Conservation (phyloP, 2,329 filamentous ascomycete species). For the Aulographum hederae region DNA sequence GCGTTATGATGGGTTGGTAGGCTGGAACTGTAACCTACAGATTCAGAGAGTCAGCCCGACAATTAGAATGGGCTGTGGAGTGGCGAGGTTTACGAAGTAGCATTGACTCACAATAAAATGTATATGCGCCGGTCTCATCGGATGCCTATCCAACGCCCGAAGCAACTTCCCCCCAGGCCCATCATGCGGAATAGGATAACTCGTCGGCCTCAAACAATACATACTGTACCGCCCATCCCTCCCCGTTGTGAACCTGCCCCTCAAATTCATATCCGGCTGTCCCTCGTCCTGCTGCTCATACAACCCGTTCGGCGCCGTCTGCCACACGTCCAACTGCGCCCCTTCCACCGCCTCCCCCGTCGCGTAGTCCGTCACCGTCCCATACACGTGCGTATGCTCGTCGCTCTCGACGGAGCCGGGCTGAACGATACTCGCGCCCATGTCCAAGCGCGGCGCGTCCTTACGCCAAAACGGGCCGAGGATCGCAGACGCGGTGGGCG, state of each 20-base stretch:
- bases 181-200: slow-evolving; percentile 52
- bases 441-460: slow-evolving; percentile 51
- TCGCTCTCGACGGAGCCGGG: slow-evolving; percentile 26
- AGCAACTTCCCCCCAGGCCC: slow-evolving; percentile 37
- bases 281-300: slow-evolving; percentile 62
- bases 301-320: slow-evolving; percentile 56
- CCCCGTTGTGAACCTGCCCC: slow-evolving; percentile 57
- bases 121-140: slow-evolving; percentile 43
- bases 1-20: slow-evolving; percentile 38
- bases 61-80: slow-evolving; percentile 2
- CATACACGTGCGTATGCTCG: slow-evolving; percentile 48
- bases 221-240: slow-evolving; percentile 52
- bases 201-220: slow-evolving; percentile 59
- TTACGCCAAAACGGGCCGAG: slow-evolving; percentile 66
- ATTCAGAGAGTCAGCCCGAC: not conserved
- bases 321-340: slow-evolving; percentile 64
- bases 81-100: too few species aligned
- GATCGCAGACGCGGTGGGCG: slow-evolving; percentile 57
- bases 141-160: slow-evolving; percentile 35
- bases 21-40: slow-evolving; percentile 31
- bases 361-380: slow-evolving; percentile 43
- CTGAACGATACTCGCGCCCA: slow-evolving; percentile 49
- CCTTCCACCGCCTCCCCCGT: slow-evolving; percentile 47
- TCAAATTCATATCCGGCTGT: slow-evolving; percentile 54
- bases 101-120: too few species aligned